Evolutionary conservation across 441 rosid genomes (phyloP).

Genomic region (Rhodomyrtus psidioides): DNA sequence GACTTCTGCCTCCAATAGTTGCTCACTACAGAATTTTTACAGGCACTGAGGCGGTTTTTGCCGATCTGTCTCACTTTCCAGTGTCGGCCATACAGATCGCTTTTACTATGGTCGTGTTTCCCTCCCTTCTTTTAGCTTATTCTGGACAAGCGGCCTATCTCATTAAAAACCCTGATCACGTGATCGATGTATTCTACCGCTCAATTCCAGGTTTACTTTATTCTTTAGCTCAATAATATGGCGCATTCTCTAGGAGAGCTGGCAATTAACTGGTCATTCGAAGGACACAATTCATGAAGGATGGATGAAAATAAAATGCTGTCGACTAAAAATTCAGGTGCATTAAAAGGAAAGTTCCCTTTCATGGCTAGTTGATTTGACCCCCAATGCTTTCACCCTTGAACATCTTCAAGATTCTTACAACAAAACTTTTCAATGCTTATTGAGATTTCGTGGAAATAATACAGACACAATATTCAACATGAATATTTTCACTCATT

Average conservation of each 20-base stretch:
- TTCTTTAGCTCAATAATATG: not conserved
- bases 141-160: slow-evolving; percentile 98
- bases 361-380: not conserved
- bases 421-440: not conserved
- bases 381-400: not conserved
- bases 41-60: slow-evolving; percentile 97
- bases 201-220: slow-evolving; percentile 71
- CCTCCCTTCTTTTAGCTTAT: slow-evolving; percentile 86
- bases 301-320: not conserved
- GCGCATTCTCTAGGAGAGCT: not conserved
- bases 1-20: not conserved
- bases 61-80: slow-evolving; percentile 87
- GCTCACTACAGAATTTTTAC: not conserved
- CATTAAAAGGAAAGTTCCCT: not conserved
- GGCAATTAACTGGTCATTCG: not conserved
- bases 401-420: not conserved
- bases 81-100: slow-evolving; percentile 81
- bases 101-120: slow-evolving; percentile 81
- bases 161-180: slow-evolving; percentile 42
- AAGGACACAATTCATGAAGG: not conserved
- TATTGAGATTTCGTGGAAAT: not conserved
- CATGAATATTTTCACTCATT: not conserved
- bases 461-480: not conserved
- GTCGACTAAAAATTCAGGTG: not conserved
- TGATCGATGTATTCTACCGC: slow-evolving; percentile 61